Evolutionary conservation across 768 basidiomycete species (phyloP), one percentile per base, ranked within the genome.

Genomic region (Amanita jacksonii): DNA sequence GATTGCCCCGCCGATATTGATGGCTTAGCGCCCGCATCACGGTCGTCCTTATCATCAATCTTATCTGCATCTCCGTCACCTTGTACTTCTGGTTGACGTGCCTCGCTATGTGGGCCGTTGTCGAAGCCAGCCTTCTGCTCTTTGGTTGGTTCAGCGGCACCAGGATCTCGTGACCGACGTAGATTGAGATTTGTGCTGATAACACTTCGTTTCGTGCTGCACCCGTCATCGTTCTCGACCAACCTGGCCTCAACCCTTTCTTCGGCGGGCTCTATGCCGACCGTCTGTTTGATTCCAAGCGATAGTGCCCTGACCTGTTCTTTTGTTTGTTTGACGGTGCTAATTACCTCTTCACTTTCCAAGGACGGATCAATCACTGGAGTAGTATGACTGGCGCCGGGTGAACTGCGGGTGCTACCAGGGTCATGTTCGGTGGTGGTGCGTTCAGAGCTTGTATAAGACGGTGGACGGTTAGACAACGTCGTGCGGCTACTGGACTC

Each of bases 1-100:
- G 31, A 24, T 9, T 73, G 68, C 47, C 74, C 74, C 68, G 72
- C 69, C 12, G 67, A 64, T 32, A 63, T 66, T 9, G 70, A 63
- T 24, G 62, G 63, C 10, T 61, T 59, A 43, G 67, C 49, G 8
- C 55, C 53, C 15, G 63, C 36, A 41, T 62, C 65, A 37, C 66
- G 63, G 30, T 49, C 55, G 46, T 55, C 53, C 45, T 60, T 36
- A n/a, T 46, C 50, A 38, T 51, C 43, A 31, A 56, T 38, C n/a
- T 36, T 45, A 40, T 52, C 49, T 28, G 7, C n/a, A 16, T 42
- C 20, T 15, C 51, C 50, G 43, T 49, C 19, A n/a, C 23, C 49
- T 22, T 31, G 27, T 37, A 23, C 30, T 15, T 46, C 35, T 36
- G n/a, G n/a, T n/a, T n/a, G n/a, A n/a, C 30, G 20, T 8, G 32